phyloP scores from a whole-genome alignment of 208 protist genomes.

The Trypanosoma congolense region DNA sequence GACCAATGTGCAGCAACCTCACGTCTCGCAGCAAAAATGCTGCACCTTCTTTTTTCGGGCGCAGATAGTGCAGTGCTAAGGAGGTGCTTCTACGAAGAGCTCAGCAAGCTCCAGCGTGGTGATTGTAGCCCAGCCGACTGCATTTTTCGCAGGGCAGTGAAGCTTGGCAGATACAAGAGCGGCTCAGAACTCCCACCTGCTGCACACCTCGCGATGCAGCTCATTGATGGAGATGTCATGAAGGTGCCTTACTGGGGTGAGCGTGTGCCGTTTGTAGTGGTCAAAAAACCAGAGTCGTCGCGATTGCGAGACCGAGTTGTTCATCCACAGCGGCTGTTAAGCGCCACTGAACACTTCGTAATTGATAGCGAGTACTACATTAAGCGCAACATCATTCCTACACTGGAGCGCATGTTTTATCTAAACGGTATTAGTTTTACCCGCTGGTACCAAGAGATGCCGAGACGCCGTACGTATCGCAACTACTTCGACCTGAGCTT shows the following conservation, averaged over 20 bases:
- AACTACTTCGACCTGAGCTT: constrained; percentile 19
- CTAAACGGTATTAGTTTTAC: constrained; percentile 61
- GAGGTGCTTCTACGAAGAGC: constrained; percentile 26
- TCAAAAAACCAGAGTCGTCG: constrained; percentile 29
- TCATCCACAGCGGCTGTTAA: constrained; percentile 53
- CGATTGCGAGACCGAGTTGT: constrained; percentile 52
- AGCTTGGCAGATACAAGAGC: constrained; percentile 53
- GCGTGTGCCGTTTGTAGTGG: constrained; percentile 69
- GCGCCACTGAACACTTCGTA: constrained; percentile 19
- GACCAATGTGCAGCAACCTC: constrained; percentile 96
- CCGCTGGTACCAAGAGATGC: constrained; percentile 54
- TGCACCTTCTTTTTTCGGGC: constrained; percentile 55
- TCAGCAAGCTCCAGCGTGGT: constrained; percentile 48
- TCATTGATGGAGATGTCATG: constrained; percentile 53
- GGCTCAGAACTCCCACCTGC: constrained; percentile 42
- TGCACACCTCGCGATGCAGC: constrained; percentile 53
- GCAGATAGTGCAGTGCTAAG: constrained; percentile 22
- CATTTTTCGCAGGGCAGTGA: constrained; percentile 79
- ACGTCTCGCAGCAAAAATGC: constrained; percentile 29
- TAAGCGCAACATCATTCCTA: constrained; percentile 58
- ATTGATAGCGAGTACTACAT: constrained; percentile 82
- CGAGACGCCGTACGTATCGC: constrained; percentile 28
- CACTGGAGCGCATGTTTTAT: constrained; percentile 79
- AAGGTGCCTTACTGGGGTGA: constrained; percentile 74
- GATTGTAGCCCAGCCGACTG: constrained; percentile 43